A percentile compares a stretch with the other conserved stretches of the same genome.
Conservation (phyloP, 2,329 filamentous ascomycete genomes). For the Penicillium sp. region DNA sequence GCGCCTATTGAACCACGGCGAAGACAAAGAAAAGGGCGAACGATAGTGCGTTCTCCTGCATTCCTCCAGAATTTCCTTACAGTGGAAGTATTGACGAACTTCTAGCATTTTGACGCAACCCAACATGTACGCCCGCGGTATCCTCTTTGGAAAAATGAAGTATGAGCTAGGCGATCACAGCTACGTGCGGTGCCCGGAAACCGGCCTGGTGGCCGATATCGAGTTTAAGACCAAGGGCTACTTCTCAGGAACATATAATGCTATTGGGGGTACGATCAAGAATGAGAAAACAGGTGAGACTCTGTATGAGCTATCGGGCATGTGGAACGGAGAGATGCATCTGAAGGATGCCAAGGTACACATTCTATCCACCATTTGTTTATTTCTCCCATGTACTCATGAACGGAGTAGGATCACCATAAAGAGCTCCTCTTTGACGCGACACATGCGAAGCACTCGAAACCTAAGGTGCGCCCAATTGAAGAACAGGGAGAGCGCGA, state of each 20-base stretch:
- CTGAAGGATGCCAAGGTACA: slow-evolving; percentile 75
- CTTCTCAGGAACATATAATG: slow-evolving; percentile 94
- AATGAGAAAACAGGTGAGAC: slow-evolving; percentile 83
- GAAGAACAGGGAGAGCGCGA: slow-evolving; percentile 88
- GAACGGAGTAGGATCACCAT: slow-evolving; percentile 71
- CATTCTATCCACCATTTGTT: neutral
- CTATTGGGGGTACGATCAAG: slow-evolving; percentile 88
- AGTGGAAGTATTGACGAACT: slow-evolving; percentile 9
- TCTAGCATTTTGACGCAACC: slow-evolving; percentile 87
- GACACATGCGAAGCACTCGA: slow-evolving; percentile 72
- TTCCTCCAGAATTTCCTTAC: neutral
- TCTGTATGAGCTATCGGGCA: slow-evolving; percentile 87
- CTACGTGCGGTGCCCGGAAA: slow-evolving; percentile 86
- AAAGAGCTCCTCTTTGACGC: slow-evolving; percentile 92
- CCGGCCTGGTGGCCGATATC: slow-evolving; percentile 83
- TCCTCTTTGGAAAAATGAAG: slow-evolving; percentile 99
- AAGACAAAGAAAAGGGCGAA: slow-evolving; percentile 68
- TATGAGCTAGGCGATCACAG: slow-evolving; percentile 98
- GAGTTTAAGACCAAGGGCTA: slow-evolving; percentile 99
- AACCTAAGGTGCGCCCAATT: slow-evolving; percentile 74
- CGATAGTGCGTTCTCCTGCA: slow-evolving; percentile 70
- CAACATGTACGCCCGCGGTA: slow-evolving; percentile 98
- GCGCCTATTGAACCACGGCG: slow-evolving; percentile 76
- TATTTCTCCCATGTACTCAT: slow-evolving; percentile 10
- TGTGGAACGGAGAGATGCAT: slow-evolving; percentile 95